phyloP scores from a whole-genome alignment of 2,329 filamentous ascomycete species.

The Pseudogymnoascus sp. region DNA sequence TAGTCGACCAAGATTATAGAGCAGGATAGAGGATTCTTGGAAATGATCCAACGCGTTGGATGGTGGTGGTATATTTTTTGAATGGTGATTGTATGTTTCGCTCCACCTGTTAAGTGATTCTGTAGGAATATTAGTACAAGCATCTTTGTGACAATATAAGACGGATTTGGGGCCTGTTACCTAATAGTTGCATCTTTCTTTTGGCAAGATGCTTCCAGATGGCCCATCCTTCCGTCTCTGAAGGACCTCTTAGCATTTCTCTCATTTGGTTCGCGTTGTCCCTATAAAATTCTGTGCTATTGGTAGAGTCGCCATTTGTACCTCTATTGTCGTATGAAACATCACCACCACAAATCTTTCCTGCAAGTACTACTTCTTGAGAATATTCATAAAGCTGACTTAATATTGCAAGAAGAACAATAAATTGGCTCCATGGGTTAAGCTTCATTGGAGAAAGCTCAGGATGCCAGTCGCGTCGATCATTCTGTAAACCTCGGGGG shows the following conservation, averaged over 20 bases:
- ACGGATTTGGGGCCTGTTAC: neutral
- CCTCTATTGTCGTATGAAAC: neutral
- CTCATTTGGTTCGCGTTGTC: neutral
- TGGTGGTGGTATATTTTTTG: neutral
- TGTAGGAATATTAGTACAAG: neutral
- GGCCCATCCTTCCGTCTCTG: neutral
- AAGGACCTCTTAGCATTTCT: neutral
- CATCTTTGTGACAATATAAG: neutral
- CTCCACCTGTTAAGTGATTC: neutral
- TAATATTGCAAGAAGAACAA: constrained; percentile 19
- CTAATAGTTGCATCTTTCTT: neutral
- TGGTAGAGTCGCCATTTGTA: neutral
- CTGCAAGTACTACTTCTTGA: constrained; percentile 16
- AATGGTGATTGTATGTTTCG: neutral
- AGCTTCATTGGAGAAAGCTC: constrained; percentile 16
- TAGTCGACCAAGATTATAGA: constrained; percentile 17
- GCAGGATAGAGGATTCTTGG: constrained; percentile 13
- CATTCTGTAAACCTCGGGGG: neutral
- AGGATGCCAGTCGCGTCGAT: neutral
- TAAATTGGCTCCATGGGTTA: constrained; percentile 20
- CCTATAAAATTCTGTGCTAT: neutral
- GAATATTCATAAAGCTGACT: constrained; percentile 17
- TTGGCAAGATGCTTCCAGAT: neutral
- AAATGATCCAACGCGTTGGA: constrained; percentile 15
- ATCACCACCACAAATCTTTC: constrained; percentile 17